Evolutionary conservation across 768 basidiomycete species (phyloP).

Genomic region (Pulveroboletus sp.): DNA sequence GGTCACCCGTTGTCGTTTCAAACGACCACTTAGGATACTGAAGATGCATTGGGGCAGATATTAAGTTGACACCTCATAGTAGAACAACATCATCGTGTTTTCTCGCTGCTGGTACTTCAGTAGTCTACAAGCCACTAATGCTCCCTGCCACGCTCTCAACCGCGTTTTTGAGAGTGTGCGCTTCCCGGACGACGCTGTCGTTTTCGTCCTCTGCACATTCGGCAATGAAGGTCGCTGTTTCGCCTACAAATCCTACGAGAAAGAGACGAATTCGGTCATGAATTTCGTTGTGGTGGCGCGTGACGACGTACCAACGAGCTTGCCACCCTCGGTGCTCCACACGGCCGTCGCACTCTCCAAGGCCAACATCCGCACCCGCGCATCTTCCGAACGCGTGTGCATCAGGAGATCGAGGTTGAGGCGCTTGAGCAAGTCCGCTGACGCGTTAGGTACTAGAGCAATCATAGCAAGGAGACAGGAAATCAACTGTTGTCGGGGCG

Average conservation of each 20-base stretch:
- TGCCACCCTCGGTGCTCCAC: slow-evolving; percentile 75
- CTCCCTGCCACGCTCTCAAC: slow-evolving; percentile 71
- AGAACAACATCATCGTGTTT: too few relatives aligned
- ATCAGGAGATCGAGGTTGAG: slow-evolving; percentile 83
- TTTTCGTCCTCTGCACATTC: slow-evolving; percentile 89
- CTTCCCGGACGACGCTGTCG: slow-evolving; percentile 70
- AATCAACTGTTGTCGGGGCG: slow-evolving; percentile 9
- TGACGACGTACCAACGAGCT: slow-evolving; percentile 59
- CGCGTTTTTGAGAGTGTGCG: slow-evolving; percentile 62
- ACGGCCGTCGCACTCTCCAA: slow-evolving; percentile 63
- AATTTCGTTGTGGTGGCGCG: not conserved
- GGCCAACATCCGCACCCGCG: slow-evolving; percentile 63
- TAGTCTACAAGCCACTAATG: slow-evolving; percentile 30
- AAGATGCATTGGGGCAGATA: too few relatives aligned
- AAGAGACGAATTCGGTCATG: not conserved
- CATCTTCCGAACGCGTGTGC: slow-evolving; percentile 84
- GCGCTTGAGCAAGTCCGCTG: slow-evolving; percentile 55
- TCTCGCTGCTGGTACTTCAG: too few relatives aligned
- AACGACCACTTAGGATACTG: too few relatives aligned
- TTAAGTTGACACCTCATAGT: too few relatives aligned
- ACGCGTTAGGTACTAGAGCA: slow-evolving; percentile 13
- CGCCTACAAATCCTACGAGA: slow-evolving; percentile 63
- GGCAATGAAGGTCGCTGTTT: slow-evolving; percentile 81
- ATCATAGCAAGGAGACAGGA: slow-evolving; percentile 20
- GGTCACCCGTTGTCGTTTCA: too few relatives aligned